Evolutionary conservation across 148 eudicot genomes (phyloP), one percentile per base, ranked within the genome.

Genomic region (Pouteria glomerata): DNA sequence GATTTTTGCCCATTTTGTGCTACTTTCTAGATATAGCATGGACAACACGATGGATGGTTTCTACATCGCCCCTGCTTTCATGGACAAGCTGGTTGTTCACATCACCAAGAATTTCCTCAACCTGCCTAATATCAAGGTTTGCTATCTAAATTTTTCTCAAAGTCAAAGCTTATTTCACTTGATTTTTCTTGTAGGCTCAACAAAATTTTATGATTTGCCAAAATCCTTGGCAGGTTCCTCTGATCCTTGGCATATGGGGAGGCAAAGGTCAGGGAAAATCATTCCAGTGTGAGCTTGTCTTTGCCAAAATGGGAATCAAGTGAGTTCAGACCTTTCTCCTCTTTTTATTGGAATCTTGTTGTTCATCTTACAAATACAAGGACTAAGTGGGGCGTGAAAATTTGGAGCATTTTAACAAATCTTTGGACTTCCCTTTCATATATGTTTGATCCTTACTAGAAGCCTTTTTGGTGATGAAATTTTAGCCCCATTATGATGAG

Each of bases 211-310:
- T 30, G 21, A 19, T 12, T 33, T 21, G 41, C 10, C 4, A 3
- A 24, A 71, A 61, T 69, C 69, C 29, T 13, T 59, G 45, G 24
- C 76, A 82, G 82, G 74, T 82, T 62, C 85, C 85, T 21, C 77
- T 82, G 0, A 82, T 78, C 56, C 58, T 82, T 37, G 85, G 85
- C 10, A 72, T 81, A 23, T 81, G 84, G 84, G 84, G 84, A 71
- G 84, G 84, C 61, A 81, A 81, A 63, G 84, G 84, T 39, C 84
- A 81, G 69, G 84, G 84, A n/a, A 81, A 81, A 74, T 78, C 84
- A 59, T 81, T 81, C 73, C 84, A 81, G 41, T 82, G 85, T 64
- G 85, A 82, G 72, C 85, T 82, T 71, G 85, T 82, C 31, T 78
- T 82, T 42, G 77, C 79, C 42, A 82, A 82, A 63, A 71, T 82